Conservation (phyloP, 768 basidiomycete genomes). For the Lactarius akahatsu region DNA sequence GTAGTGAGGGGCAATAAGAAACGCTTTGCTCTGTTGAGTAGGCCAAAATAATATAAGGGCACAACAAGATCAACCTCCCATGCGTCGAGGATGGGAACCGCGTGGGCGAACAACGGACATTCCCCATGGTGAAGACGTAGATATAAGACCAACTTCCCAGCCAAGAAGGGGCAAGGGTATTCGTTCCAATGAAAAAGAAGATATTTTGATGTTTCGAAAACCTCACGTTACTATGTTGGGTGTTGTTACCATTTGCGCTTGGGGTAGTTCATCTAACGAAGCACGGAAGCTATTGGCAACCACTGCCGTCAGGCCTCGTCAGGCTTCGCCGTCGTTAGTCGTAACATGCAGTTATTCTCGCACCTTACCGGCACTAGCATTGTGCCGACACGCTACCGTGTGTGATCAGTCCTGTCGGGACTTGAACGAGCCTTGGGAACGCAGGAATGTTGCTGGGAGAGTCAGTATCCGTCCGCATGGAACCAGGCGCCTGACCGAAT, state of each 20-base stretch:
- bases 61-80: background rate
- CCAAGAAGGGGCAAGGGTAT: background rate
- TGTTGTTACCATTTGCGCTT: background rate
- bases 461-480: background rate
- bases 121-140: background rate
- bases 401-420: background rate
- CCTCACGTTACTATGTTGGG: background rate
- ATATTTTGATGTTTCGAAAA: background rate
- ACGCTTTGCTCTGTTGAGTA: background rate
- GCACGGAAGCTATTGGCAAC: background rate
- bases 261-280: background rate
- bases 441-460: slow-evolving; percentile 1
- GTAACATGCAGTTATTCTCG: background rate
- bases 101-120: background rate
- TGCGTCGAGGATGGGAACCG: slow-evolving; percentile 4
- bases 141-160: background rate
- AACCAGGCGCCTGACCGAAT: background rate
- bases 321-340: background rate
- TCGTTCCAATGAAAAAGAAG: background rate
- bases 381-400: background rate
- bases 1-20: background rate
- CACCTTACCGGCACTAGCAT: background rate
- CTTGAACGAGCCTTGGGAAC: background rate
- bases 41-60: background rate
- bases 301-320: background rate